A percentile compares a stretch with the other conserved stretches of the same genome.
phyloP scores from a whole-genome alignment of 2,329 filamentous ascomycete genomes.

The Aspergillus ochraceus region DNA sequence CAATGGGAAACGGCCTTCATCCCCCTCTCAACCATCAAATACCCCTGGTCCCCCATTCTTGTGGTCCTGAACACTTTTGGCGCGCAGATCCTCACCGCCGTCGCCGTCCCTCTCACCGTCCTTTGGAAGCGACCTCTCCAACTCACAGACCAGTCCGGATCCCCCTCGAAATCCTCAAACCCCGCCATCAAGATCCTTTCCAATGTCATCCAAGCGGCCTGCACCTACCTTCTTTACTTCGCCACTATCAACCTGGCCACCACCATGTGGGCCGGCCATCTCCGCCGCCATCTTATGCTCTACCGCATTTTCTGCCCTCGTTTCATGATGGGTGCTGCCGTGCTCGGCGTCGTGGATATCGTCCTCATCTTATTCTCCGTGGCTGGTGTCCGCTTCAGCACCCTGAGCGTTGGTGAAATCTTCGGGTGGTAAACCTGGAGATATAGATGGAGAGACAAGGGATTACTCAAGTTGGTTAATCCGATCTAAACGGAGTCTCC shows the following conservation, averaged over 20 bases:
- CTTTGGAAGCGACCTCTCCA: constrained; percentile 88
- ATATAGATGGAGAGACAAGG: not conserved
- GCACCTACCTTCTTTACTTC: constrained; percentile 77
- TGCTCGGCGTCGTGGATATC: constrained; percentile 75
- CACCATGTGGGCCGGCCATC: constrained; percentile 83
- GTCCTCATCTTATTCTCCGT: constrained; percentile 71
- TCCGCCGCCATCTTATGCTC: constrained; percentile 92
- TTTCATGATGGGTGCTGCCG: constrained; percentile 77
- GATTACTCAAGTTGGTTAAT: too few relatives aligned
- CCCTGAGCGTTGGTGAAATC: constrained; percentile 75
- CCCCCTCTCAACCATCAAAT: constrained; percentile 75
- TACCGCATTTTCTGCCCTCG: constrained; percentile 90
- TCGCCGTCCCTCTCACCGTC: constrained; percentile 75
- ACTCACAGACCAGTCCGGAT: constrained; percentile 52
- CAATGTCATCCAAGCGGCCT: constrained; percentile 68
- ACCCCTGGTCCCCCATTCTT: constrained; percentile 85
- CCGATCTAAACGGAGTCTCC: too few relatives aligned
- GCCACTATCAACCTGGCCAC: constrained; percentile 81
- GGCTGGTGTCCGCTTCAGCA: constrained; percentile 72
- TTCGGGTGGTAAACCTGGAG: constrained; percentile 70
- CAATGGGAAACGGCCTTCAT: constrained; percentile 98
- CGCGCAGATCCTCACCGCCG: constrained; percentile 78
- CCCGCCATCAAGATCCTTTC: constrained; percentile 56
- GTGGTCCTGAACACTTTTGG: constrained; percentile 85
- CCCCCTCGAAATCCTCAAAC: constrained; percentile 22